These are phyloP conservation scores for Exsudoporus floridanus DNA, from an alignment of 1,284 basidiomycete species.

Conservation along the genomic window DNA sequence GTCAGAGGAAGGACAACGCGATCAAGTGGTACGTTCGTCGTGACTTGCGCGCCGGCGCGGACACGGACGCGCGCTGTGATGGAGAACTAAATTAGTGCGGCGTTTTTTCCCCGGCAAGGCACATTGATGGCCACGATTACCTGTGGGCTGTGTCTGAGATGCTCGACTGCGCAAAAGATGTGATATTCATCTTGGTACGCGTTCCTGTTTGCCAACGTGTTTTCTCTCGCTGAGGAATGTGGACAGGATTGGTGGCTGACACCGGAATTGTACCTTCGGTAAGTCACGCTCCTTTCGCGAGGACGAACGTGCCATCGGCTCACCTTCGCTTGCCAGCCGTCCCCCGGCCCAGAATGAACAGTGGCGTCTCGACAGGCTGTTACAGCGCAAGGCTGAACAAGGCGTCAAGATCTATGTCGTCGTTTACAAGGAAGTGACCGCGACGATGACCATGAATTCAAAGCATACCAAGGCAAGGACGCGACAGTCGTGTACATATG, in stretches of 20 bases:
- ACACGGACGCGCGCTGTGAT: not conserved
- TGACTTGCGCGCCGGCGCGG: too few relatives aligned
- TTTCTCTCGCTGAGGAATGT: constrained; percentile 5
- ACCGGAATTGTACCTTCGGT: constrained; percentile 82
- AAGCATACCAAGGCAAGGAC: constrained; percentile 74
- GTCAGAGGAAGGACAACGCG: constrained; percentile 63
- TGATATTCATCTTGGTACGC: constrained; percentile 73
- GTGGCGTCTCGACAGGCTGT: constrained; percentile 82
- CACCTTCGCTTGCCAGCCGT: constrained; percentile 46
- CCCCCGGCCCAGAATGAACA: constrained; percentile 81
- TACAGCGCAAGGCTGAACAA: constrained; percentile 84
- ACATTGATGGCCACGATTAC: constrained; percentile 90
- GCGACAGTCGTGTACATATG: not conserved
- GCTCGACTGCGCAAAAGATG: constrained; percentile 73
- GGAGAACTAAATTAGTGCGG: not conserved
- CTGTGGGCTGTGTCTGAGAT: constrained; percentile 92
- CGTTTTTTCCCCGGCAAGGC: constrained; percentile 44
- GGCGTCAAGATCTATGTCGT: constrained; percentile 89
- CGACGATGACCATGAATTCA: constrained; percentile 87
- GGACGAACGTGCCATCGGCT: not conserved
- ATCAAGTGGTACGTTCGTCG: constrained; percentile 73
- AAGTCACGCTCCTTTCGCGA: not conserved
- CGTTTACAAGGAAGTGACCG: constrained; percentile 89
- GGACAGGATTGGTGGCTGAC: constrained; percentile 87
- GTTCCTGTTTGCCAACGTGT: not conserved